Evolutionary conservation across 805 yeast species (phyloP).

Genomic region (Yarrowia yakushimensis): DNA sequence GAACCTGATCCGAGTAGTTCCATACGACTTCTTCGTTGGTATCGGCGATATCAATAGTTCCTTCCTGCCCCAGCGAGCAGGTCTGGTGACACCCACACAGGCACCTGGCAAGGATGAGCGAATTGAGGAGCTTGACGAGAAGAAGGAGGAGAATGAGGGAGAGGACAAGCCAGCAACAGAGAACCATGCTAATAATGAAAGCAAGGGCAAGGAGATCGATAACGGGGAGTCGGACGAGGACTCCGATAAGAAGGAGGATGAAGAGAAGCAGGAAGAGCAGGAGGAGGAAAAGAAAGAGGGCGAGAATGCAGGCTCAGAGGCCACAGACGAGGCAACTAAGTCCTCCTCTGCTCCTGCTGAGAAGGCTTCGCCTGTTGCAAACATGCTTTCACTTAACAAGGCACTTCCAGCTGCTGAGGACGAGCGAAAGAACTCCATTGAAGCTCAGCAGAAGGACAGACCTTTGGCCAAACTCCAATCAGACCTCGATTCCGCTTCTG

Average conservation of each 20-base stretch:
- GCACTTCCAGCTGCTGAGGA: constrained; percentile 32
- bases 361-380: constrained; percentile 17
- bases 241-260: background rate
- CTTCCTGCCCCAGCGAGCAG: constrained; percentile 72
- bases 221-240: background rate
- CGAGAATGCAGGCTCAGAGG: background rate
- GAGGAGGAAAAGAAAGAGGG: background rate
- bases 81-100: constrained; percentile 34
- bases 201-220: constrained; percentile 5
- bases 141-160: background rate
- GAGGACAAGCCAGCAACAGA: background rate
- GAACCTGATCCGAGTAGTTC: constrained; percentile 85
- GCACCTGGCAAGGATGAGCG: constrained; percentile 15
- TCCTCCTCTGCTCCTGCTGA: background rate
- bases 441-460: constrained; percentile 75
- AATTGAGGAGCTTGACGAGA: constrained; percentile 31
- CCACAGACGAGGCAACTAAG: background rate
- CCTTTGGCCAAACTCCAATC: constrained; percentile 82
- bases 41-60: constrained; percentile 95
- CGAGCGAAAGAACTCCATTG: constrained; percentile 46
- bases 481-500: constrained; percentile 42
- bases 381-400: constrained; percentile 32
- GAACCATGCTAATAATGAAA: background rate
- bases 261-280: background rate
- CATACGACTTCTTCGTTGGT: constrained; percentile 94